Conservation (phyloP, 2,329 filamentous ascomycete genomes). For the Colletotrichum abscissum region DNA sequence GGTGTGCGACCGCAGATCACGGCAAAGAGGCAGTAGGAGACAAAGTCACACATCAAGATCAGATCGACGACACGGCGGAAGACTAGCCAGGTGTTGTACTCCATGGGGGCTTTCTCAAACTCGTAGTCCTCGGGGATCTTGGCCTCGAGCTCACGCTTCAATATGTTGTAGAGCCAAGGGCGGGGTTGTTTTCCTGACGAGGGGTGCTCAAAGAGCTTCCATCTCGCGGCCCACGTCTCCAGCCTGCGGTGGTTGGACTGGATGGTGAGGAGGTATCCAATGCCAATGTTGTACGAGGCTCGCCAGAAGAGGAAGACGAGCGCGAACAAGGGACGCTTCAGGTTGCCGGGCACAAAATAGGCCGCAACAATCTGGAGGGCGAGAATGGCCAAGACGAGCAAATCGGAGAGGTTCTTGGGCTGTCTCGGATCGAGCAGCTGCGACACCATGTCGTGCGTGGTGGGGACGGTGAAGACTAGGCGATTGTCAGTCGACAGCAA, state of each 20-base stretch:
- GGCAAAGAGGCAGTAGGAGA: conserved; percentile 95
- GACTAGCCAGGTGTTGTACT: conserved; percentile 99
- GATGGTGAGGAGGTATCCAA: conserved; percentile 87
- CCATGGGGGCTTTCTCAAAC: conserved; percentile 91
- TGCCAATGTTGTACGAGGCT: conserved; percentile 91
- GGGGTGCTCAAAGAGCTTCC: conserved; percentile 87
- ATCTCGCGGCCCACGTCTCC: conserved; percentile 87
- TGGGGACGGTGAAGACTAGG: conserved; percentile 92
- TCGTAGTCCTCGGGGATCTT: conserved; percentile 95
- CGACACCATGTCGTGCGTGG: conserved; percentile 99
- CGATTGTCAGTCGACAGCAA: conserved; percentile 1
- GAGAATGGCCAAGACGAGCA: conserved; percentile 82
- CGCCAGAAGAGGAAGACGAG: conserved; percentile 92
- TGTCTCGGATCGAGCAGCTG: conserved; percentile 94
- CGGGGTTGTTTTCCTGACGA: conserved; percentile 83
- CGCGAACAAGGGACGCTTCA: conserved; percentile 83
- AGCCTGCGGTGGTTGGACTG: conserved; percentile 92
- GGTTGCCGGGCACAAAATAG: conserved; percentile 75
- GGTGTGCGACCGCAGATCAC: conserved; percentile 86
- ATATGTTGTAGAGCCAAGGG: conserved; percentile 82
- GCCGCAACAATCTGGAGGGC: conserved; percentile 79
- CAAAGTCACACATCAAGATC: conserved; percentile 98
- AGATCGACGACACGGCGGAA: conserved; percentile 96
- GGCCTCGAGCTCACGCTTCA: conserved; percentile 91
- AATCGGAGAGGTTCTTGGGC: conserved; percentile 93